Base-by-base conservation (phyloP, 2,329 filamentous ascomycete genomes). In the Fusarium odoratissimum region DNA sequence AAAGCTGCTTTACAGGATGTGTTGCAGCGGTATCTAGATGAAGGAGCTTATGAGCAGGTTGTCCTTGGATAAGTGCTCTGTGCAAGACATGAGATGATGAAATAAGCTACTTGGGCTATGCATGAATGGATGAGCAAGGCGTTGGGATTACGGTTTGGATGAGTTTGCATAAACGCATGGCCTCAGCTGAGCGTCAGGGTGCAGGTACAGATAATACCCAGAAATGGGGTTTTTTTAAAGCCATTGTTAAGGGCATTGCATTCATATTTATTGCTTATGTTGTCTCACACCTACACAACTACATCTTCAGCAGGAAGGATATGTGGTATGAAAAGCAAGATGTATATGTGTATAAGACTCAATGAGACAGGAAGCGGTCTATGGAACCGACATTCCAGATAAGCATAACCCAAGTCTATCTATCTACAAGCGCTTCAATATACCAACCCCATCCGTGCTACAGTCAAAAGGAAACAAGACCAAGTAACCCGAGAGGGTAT, bases 1-100 rank as follows among this genome's bases (percentile, higher is more conserved):
- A 83, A 81, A 55, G 87, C 87, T 4, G 84, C 86, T 7, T 74
- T 90, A 58, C 86, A 86, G 73, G 83, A 83, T 19, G 83, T 86
- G 40, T 74, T 90, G 64, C 81, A 85, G 40, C 79, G 81, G 48
- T 82, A 87, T 65, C 76, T 90, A 30, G 82, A 83, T 33, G 78
- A 79, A 38, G 81, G 82, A 40, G 79, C 83, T 67, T 86, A 87
- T 62, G 87, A 88, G 61, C 80, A 81, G 44, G 84, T 88, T 19
- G 65, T 90, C 45, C 78, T 89, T 69, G 85, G 85, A 23, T 75
- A 67, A 44, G 17, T 31, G 44, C 42, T 52, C 38, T 52, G 10
- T 51, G 33, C 56, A 65, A 16, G 37, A 52, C 44, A 64, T 41
- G 48, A 40, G n/a, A 46, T 60, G 45, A 71, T 57, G 42, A 65